These are phyloP conservation scores for Cocos nucifera DNA, from an alignment of 176 grass and related monocot species.

Conservation along the genomic window DNA sequence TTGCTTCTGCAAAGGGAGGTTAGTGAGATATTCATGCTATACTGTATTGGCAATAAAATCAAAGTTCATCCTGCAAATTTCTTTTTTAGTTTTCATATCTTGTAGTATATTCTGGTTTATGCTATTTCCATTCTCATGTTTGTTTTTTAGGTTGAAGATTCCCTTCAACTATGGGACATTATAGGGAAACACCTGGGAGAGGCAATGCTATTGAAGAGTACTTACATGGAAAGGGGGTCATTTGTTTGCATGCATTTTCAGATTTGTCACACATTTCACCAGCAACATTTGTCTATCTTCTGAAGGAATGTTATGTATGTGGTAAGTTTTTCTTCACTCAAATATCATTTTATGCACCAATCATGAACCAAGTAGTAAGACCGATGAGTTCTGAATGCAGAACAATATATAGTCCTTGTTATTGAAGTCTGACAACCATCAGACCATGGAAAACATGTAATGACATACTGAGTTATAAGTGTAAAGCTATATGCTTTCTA, in stretches of 20 bases:
- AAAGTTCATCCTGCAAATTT: too few relatives aligned
- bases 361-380: too few relatives aligned
- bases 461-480: too few relatives aligned
- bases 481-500: too few relatives aligned
- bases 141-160: neutral
- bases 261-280: conserved; percentile 70
- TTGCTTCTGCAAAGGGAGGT: too few relatives aligned
- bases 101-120: neutral
- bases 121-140: neutral
- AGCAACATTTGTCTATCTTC: conserved; percentile 62
- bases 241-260: conserved; percentile 77
- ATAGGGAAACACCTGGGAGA: conserved; percentile 1
- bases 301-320: conserved; percentile 76
- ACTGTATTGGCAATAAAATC: too few relatives aligned
- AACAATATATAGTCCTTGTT: too few relatives aligned
- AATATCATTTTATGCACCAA: conserved; percentile 4
- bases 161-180: conserved; percentile 16
- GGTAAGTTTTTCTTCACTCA: conserved; percentile 30
- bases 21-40: too few relatives aligned
- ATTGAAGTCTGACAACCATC: too few relatives aligned
- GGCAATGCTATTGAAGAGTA: conserved; percentile 14
- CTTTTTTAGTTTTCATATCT: too few relatives aligned
- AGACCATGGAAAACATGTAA: too few relatives aligned
- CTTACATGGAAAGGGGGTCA: conserved; percentile 22
- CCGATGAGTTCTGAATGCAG: too few relatives aligned